Evolutionary conservation across 2,329 filamentous ascomycete genomes (phyloP).

Genomic region (Colletotrichum coccodes): DNA sequence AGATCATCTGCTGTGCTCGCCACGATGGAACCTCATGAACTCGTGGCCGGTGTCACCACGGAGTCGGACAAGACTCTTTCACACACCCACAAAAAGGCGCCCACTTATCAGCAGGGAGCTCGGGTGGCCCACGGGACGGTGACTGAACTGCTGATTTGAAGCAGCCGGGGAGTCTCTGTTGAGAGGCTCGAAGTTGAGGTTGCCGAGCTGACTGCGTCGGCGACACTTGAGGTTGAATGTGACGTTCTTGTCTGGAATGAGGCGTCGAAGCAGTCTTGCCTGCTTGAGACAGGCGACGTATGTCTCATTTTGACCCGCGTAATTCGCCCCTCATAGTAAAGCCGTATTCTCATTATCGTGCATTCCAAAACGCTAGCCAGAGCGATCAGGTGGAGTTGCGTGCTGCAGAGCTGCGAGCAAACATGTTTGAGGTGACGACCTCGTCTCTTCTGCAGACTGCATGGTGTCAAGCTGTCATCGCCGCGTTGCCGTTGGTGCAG

Average conservation of each 20-base stretch:
- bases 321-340: neutral
- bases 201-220: too few relatives aligned
- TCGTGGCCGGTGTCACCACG: slow-evolving; percentile 24
- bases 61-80: neutral
- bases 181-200: neutral
- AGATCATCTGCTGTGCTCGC: slow-evolving; percentile 6
- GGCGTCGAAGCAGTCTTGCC: neutral
- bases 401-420: neutral
- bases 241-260: neutral
- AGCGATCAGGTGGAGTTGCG: neutral
- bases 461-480: slow-evolving; percentile 2
- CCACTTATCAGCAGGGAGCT: neutral
- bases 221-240: neutral
- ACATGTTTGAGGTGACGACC: neutral
- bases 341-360: neutral
- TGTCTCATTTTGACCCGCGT: slow-evolving; percentile 1
- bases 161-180: neutral
- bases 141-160: neutral
- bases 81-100: neutral
- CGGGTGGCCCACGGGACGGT: too few relatives aligned
- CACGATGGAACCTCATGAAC: neutral
- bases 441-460: neutral
- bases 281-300: neutral
- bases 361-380: neutral
- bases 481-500: slow-evolving; percentile 15